Evolutionary conservation across 2,329 filamentous ascomycete species (phyloP), one percentile per base, ranked within the genome.

Genomic region (Dryadomyces quercus-mongolicae): DNA sequence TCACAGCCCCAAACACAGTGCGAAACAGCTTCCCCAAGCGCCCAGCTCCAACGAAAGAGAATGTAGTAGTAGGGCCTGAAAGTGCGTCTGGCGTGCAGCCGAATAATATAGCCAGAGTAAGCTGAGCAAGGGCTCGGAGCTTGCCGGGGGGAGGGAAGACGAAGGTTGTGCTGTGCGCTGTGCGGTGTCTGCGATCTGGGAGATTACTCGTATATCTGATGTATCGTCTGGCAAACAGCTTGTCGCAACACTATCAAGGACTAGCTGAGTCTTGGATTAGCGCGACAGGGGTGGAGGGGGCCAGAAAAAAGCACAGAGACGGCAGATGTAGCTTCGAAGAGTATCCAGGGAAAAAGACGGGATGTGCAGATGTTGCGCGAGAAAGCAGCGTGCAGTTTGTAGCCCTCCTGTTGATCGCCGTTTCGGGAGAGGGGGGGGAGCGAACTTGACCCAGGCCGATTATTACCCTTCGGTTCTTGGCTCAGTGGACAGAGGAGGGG

Each of bases 1-100:
- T 13, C 18, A 53, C 52, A 53, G 45, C 49, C 45, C 34, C 38
- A 42, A 34, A 48, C 52, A 53, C 52, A 53, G 52, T 53, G 52
- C 52, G 52, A 15, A 18, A 15, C 3, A 7, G 15, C 10, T 22
- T 40, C 5, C n/a, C n/a, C 25, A 31, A 8, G 25, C 25, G 25
- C 25, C 25, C 4, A 31, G 25, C 25, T 31, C 25, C 25, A 8
- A 8, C 25, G n/a, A 13, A 40, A 40, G 36, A 40, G 36, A 16
- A 40, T 13, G 15, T 4, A 40, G 36, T 12, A 40, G 8, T 40
- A 9, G 4, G 15, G 36, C 36, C 36, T 4, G 36, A 13, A 40
- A 40, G 36, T 13, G 36, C 10, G 25, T 31, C 8, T 31, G 25
- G 4, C 36, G n/a, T 40, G 36, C 36, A 12, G 10, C 7, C 36